Percentiles rank a stretch among this genome's conserved stretches.
phyloP scores from a whole-genome alignment of 2,329 filamentous ascomycete genomes.

The Aspergillus floridensis region DNA sequence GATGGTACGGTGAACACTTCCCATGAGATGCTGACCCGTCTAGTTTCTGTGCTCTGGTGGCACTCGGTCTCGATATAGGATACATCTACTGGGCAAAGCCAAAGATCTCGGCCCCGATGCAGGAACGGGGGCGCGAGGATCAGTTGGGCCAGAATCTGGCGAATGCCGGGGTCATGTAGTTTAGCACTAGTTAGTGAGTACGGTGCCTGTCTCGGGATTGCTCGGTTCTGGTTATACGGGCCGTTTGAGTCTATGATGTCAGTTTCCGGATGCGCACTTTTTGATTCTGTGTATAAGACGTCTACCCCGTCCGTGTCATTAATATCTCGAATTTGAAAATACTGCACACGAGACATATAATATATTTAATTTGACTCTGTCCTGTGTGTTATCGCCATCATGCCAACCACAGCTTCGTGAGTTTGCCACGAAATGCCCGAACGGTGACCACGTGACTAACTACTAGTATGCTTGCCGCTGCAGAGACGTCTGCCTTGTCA shows the following conservation, averaged over 20 bases:
- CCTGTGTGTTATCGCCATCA: background rate
- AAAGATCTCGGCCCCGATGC: background rate
- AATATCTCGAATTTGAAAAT: too few species aligned
- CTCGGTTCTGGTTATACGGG: background rate
- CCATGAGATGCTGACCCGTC: background rate
- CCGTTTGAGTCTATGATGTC: background rate
- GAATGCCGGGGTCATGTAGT: background rate
- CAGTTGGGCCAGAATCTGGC: background rate
- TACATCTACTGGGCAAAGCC: background rate
- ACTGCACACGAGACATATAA: too few species aligned
- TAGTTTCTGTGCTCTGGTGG: background rate
- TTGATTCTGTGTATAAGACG: background rate
- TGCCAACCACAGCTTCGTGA: background rate
- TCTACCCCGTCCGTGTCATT: background rate
- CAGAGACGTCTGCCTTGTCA: background rate
- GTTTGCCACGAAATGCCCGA: background rate
- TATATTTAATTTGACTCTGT: background rate
- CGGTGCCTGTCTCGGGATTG: background rate
- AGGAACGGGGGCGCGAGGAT: background rate
- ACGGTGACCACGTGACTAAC: background rate
- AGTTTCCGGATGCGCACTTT: background rate
- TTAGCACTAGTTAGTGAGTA: background rate
- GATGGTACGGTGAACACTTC: too few species aligned
- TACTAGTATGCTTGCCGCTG: background rate
- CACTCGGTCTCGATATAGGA: background rate